phyloP scores from a whole-genome alignment of 2,329 filamentous ascomycete genomes.

The Paecilomyces variotii region DNA sequence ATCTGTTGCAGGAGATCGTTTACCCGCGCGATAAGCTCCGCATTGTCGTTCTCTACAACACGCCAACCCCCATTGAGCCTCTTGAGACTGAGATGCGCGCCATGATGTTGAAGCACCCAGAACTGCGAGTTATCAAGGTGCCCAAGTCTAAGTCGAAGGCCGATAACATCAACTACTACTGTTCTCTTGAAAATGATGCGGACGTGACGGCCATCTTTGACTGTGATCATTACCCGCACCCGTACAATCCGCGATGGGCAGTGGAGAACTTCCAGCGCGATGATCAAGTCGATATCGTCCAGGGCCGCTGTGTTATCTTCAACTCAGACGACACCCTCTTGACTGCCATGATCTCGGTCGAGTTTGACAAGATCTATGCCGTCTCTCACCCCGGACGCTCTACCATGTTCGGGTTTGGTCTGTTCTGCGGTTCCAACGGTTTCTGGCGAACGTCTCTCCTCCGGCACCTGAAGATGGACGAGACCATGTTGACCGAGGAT shows the following conservation, averaged over 20 bases:
- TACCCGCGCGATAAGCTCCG: constrained; percentile 41
- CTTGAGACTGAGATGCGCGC: constrained; percentile 36
- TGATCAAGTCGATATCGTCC: constrained; percentile 39
- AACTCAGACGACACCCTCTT: constrained; percentile 39
- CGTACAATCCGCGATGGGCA: constrained; percentile 43
- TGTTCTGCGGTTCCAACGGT: constrained; percentile 44
- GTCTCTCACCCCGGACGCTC: constrained; percentile 43
- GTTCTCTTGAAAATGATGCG: constrained; percentile 36
- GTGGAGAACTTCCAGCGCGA: constrained; percentile 40
- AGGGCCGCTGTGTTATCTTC: constrained; percentile 43
- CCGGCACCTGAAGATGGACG: constrained; percentile 42
- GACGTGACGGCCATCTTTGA: constrained; percentile 44
- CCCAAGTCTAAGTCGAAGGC: constrained; percentile 43
- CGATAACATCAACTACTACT: constrained; percentile 44
- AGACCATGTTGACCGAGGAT: constrained; percentile 43
- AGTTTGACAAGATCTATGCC: constrained; percentile 47
- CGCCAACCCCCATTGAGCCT: constrained; percentile 27
- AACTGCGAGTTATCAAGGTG: constrained; percentile 41
- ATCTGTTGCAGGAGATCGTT: constrained; percentile 39
- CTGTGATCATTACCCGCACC: constrained; percentile 44
- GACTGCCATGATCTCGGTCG: constrained; percentile 42
- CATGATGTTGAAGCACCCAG: constrained; percentile 29
- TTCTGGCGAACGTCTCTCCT: constrained; percentile 42
- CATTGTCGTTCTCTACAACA: constrained; percentile 44
- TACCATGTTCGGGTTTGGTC: constrained; percentile 41